Evolutionary conservation across 768 basidiomycete genomes (phyloP), one percentile per base, ranked within the genome.

Genomic region (Porpolomopsis calyptriformis): DNA sequence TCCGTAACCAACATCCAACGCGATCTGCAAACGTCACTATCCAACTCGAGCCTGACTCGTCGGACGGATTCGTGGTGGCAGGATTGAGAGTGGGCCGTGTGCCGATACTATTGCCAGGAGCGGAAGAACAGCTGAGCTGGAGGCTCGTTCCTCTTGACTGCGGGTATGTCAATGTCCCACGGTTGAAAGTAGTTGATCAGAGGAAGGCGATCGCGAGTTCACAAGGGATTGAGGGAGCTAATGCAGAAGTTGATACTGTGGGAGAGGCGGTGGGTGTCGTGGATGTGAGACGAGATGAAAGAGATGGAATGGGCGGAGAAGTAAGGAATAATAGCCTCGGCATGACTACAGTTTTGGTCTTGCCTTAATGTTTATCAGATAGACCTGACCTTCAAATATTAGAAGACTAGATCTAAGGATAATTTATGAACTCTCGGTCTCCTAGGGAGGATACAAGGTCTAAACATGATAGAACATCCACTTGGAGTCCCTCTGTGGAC

Each of bases 41-140:
- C 7, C 76, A 82, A 26, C 69, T 92, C 23, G 90, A 94, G 45
- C 71, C 78, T 1, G 80, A 82, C 49, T 52, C 64, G 12, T 49
- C 64, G 10, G 86, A 87, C 34, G 70, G 73, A n/a, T 94, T 96
- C 60, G 77, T 92, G 12, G 76, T 91, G 35, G 76, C 86, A 2
- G 92, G 93, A 0, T 58, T 85, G 27, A 69, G 86, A 39, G 74
- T 67, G 40, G 77, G 78, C 2, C 73, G 79, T 8, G 52, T 89
- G 7, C 80, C 87, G 2, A 63, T 83, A 37, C 64, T 97, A n/a
- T 66, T 86, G 35, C 83, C 90, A 0, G 81, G 81, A 4, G 66
- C 70, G 22, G 85, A 88, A 59, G 79, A 79, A 53, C 70, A 60
- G 48, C 43, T 89, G 18, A 63, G 63, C 8, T 90, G 85, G 83